Evolutionary conservation across 495 filamentous ascomycete genomes (phyloP), one percentile per base, ranked within the genome.

Genomic region (Arthonia radiata): DNA sequence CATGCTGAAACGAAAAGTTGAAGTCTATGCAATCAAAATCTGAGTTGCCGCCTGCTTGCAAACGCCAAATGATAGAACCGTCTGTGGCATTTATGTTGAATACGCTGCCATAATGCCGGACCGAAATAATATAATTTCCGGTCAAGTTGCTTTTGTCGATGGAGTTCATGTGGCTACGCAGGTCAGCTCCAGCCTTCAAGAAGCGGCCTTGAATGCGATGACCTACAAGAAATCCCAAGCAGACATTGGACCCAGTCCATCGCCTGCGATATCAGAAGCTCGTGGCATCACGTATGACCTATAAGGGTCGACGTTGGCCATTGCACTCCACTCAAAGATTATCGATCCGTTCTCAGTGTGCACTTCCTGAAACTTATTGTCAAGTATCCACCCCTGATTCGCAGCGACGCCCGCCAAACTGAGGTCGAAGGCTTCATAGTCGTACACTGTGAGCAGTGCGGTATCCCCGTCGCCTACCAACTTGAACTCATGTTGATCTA

Each of bases 1-100:
- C 60, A 36, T 72, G 65, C 34, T 72, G 65, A 37, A 60, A 64
- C 17, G 57, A 57, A 44, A 71, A 70, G 19, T 55, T 49, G 26
- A 61, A 59, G 38, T 58, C 56, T 31, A 44, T 49, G 26, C 50
- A 52, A 29, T 40, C 39, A 34, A 63, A 59, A 0, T 53, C 46
- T 26, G 61, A 41, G 18, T 50, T 40, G 24, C 56, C 37, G 3
- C 66, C 66, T 23, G 61, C 48, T 10, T 13, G 17, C 25, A 71
- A 37, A 18, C 45, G 49, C 66, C 66, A 71, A 17, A 68, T 42
- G 26, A 70, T 46, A 5, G 51, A 52, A 8, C 66, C 64, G 31
- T 64, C 51, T 19, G 50, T 56, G 21, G 60, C 61, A 18, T 64
- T 65, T 32, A 71, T 56, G 36, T 64, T 63, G 38, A 62, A 63